Conservation (phyloP, 108 stramenopile species). For the Nannochloropsis granulata region DNA sequence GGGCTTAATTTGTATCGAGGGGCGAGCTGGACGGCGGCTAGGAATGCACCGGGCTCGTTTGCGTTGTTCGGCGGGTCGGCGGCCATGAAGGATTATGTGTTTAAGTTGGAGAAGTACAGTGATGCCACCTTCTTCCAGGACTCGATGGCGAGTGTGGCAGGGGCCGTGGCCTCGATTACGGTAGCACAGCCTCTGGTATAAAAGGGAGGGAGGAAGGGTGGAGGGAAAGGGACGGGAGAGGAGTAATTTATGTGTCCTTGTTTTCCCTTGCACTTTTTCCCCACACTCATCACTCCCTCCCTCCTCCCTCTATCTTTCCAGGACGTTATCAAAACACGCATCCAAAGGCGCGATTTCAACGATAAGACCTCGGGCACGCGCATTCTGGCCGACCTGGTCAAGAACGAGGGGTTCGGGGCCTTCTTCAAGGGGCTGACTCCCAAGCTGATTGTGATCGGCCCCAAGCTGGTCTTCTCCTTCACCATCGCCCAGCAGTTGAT, state of each 20-base stretch:
- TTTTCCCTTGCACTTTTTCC: too few species aligned
- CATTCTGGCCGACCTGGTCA: constrained; percentile 45
- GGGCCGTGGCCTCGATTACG: constrained; percentile 48
- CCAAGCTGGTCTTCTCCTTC: constrained; percentile 60
- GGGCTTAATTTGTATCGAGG: constrained; percentile 50
- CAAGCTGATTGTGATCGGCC: constrained; percentile 57
- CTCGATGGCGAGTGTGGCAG: constrained; percentile 1
- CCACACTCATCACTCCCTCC: too few species aligned
- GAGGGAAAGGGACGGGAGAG: background rate
- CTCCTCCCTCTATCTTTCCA: background rate
- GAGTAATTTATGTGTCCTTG: background rate
- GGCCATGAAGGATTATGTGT: constrained; percentile 39
- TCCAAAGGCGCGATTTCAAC: constrained; percentile 55
- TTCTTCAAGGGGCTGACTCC: constrained; percentile 62
- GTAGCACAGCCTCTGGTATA: constrained; percentile 47
- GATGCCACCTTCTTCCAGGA: constrained; percentile 34
- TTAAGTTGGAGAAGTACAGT: constrained; percentile 25
- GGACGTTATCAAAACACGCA: constrained; percentile 58
- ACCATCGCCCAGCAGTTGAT: constrained; percentile 61
- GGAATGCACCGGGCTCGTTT: constrained; percentile 61
- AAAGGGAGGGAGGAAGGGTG: background rate
- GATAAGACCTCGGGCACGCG: constrained; percentile 49
- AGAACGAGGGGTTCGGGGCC: constrained; percentile 49
- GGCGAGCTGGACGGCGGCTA: constrained; percentile 50
- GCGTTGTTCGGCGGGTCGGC: constrained; percentile 58